Evolutionary conservation across 2,329 filamentous ascomycete species (phyloP).

Genomic region (Penicillium polonicum): DNA sequence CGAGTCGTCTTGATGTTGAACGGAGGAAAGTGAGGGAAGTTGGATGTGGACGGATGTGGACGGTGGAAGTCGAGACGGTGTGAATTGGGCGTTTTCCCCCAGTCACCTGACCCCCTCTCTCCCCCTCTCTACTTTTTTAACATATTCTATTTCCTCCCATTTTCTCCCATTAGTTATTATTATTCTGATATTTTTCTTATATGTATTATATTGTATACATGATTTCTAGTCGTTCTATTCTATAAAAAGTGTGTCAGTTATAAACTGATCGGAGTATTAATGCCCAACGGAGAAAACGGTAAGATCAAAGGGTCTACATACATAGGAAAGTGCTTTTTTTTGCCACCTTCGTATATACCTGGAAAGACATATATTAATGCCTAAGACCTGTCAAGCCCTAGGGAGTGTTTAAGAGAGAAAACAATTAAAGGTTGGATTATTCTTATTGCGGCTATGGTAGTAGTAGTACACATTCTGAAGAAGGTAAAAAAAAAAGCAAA

Average conservation of each 20-base stretch:
- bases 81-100: slow-evolving; percentile 2
- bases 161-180: neutral
- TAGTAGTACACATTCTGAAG: slow-evolving; percentile 12
- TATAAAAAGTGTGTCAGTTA: neutral
- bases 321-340: too few species aligned
- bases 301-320: too few species aligned
- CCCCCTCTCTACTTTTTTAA: neutral
- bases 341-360: too few species aligned
- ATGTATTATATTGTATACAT: neutral
- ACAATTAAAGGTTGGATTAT: neutral
- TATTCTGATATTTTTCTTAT: neutral
- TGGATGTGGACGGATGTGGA: neutral
- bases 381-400: neutral
- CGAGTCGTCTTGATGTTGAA: slow-evolving; percentile 5
- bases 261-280: neutral
- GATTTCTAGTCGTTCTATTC: neutral
- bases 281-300: too few species aligned
- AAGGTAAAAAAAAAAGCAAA: neutral
- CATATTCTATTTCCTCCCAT: neutral
- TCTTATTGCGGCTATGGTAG: slow-evolving; percentile 6
- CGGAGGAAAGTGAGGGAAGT: too few species aligned
- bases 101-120: slow-evolving; percentile 13
- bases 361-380: neutral
- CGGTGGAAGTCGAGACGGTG: neutral
- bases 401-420: neutral